These are phyloP conservation scores for Rauvolfia tetraphylla DNA, from an alignment of 257 asterid genomes.

Conservation along the genomic window DNA sequence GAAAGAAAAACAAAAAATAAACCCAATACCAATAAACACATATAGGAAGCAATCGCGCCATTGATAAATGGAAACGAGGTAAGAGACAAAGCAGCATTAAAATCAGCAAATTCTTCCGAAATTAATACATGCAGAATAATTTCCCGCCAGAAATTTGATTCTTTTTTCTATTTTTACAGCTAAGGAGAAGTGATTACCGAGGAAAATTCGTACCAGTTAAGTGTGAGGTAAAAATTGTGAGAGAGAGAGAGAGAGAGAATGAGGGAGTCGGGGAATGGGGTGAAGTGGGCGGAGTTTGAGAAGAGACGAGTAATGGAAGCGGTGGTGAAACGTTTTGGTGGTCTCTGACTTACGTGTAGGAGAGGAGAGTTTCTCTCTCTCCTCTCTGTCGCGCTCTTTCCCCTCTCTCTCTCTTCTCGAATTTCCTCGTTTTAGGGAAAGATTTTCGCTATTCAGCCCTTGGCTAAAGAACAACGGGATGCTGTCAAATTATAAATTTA, in stretches of 20 bases:
- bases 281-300: neutral
- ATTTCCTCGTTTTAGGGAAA: neutral
- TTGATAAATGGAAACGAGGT: neutral
- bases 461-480: too few relatives aligned
- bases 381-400: neutral
- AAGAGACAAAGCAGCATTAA: neutral
- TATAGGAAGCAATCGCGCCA: neutral
- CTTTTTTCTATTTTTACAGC: neutral
- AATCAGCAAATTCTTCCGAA: neutral
- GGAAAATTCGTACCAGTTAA: neutral
- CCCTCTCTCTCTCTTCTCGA: neutral
- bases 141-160: conserved; percentile 13
- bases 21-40: neutral
- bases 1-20: neutral
- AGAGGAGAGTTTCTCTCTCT: conserved; percentile 3
- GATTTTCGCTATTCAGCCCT: too few relatives aligned
- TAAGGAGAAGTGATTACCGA: neutral
- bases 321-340: neutral
- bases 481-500: too few relatives aligned
- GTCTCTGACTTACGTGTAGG: conserved; percentile 1
- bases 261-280: neutral
- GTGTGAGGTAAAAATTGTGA: neutral
- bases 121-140: neutral
- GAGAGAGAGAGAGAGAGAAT: neutral
- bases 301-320: neutral